These are phyloP conservation scores for Coemansia sp. DNA, from an alignment of 192 early-diverging fungal species.

Conservation along the genomic window DNA sequence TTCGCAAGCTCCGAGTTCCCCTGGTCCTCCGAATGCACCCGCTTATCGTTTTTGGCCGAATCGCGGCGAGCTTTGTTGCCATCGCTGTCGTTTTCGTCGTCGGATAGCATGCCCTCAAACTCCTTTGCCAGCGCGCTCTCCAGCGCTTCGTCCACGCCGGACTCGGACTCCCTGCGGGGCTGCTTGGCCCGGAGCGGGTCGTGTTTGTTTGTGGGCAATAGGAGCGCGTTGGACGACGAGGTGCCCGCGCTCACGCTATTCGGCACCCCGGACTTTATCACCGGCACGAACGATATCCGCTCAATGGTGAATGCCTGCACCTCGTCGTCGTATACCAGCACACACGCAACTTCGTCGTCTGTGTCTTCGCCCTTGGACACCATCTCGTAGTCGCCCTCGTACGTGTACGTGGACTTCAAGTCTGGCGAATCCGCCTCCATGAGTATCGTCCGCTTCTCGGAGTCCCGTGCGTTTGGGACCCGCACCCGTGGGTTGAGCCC, in stretches of 20 bases:
- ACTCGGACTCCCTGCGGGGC: conserved; percentile 5
- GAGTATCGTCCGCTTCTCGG: conserved; percentile 11
- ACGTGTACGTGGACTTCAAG: conserved; percentile 35
- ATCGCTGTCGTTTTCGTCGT: conserved; percentile 26
- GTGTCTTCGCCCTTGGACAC: conserved; percentile 1
- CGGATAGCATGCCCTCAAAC: conserved; percentile 40
- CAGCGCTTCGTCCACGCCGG: conserved; percentile 21
- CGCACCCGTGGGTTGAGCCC: conserved; percentile 26
- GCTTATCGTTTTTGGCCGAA: conserved; percentile 1
- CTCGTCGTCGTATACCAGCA: conserved; percentile 43
- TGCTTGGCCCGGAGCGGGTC: conserved; percentile 3
- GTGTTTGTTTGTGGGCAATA: conserved; percentile 26
- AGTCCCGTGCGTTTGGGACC: conserved; percentile 2
- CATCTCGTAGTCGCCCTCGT: conserved; percentile 42
- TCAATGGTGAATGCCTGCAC: conserved; percentile 42
- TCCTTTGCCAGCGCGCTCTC: conserved; percentile 48
- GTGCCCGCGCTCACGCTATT: conserved; percentile 4
- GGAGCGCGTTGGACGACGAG: conserved; percentile 15
- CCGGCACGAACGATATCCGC: conserved; percentile 13
- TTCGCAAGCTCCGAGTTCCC: conserved; percentile 26
- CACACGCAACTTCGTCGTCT: conserved; percentile 26
- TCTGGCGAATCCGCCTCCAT: conserved; percentile 31
- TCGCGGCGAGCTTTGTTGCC: not conserved
- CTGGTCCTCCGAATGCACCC: conserved; percentile 22
- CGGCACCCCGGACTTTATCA: conserved; percentile 12